A percentile compares a stretch with the other conserved stretches of the same genome.
Evolutionary conservation across 345 rosid species (phyloP).

Genomic region (Corchorus olitorius): DNA sequence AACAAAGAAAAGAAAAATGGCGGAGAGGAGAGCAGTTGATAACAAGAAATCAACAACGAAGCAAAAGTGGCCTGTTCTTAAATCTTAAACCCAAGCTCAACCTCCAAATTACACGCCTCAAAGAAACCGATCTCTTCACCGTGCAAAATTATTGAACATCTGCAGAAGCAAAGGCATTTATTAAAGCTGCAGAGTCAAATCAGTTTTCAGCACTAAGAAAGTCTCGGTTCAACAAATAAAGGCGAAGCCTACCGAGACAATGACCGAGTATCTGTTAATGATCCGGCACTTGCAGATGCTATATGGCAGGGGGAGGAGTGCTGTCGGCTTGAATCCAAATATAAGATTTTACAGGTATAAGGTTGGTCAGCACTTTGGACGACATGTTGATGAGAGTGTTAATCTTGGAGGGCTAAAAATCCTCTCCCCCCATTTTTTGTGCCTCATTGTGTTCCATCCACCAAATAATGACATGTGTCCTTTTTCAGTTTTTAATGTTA

Average conservation of each 20-base stretch:
- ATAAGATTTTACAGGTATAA: conserved; percentile 88
- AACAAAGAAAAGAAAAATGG: conserved; percentile 52
- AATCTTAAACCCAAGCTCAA: conserved; percentile 54
- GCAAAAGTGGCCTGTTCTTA: conserved; percentile 64
- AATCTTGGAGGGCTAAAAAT: too few species aligned
- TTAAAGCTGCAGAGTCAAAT: conserved; percentile 69
- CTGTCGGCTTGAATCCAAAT: conserved; percentile 90
- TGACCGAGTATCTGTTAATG: conserved; percentile 69
- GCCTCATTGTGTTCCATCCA: too few species aligned
- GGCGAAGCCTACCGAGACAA: conserved; percentile 96
- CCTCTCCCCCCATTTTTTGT: too few species aligned
- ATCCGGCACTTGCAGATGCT: conserved; percentile 62
- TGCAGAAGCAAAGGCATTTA: conserved; percentile 68
- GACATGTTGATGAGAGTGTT: conserved; percentile 83
- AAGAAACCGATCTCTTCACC: conserved; percentile 69
- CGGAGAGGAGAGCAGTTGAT: too few species aligned
- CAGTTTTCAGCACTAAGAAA: conserved; percentile 86
- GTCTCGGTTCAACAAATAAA: conserved; percentile 83
- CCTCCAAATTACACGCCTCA: conserved; percentile 52
- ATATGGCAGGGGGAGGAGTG: conserved; percentile 80
- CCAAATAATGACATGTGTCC: too few species aligned
- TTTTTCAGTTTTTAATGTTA: too few species aligned
- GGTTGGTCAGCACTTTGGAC: conserved; percentile 85
- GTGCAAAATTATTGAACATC: conserved; percentile 65
- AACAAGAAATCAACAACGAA: conserved; percentile 22